A percentile compares a stretch with the other conserved stretches of the same genome.
phyloP scores from a whole-genome alignment of 139 green algal genomes.

The Chlamydomonas sp. region DNA sequence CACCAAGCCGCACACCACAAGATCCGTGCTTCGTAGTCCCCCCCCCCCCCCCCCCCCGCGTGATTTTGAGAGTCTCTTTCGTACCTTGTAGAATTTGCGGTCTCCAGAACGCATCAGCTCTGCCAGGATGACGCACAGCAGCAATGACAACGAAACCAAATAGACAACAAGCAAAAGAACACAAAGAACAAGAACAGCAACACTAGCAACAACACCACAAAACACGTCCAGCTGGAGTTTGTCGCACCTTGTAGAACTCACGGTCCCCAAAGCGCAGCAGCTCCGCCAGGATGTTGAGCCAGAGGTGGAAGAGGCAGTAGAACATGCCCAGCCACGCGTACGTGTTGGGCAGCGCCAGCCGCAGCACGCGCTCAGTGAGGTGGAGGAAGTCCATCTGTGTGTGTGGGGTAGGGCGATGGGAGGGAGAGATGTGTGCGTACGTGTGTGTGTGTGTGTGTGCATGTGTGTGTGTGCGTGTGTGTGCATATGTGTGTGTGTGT shows the following conservation, averaged over 20 bases:
- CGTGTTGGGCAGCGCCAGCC: constrained; percentile 81
- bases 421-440: background rate
- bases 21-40: too few species aligned
- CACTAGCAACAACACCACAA: background rate
- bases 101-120: background rate
- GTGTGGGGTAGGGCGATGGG: too few species aligned
- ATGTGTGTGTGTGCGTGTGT: background rate
- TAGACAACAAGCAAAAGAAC: background rate
- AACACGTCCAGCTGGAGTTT: too few species aligned
- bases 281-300: constrained; percentile 88
- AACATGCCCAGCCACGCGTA: constrained; percentile 87
- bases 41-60: too few species aligned
- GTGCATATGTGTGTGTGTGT: too few species aligned
- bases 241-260: constrained; percentile 91
- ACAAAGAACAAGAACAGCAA: background rate
- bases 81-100: background rate
- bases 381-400: constrained; percentile 60
- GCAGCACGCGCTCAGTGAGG: constrained; percentile 80
- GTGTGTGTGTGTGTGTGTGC: background rate
- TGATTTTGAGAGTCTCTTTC: too few species aligned
- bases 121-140: background rate
- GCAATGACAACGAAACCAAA: too few species aligned
- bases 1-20: too few species aligned
- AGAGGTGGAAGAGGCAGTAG: constrained; percentile 78
- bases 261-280: constrained; percentile 81